Percentiles rank a stretch among this genome's conserved stretches.
Evolutionary conservation across 805 yeast genomes (phyloP).

Genomic region (Candida coleopterorum): DNA sequence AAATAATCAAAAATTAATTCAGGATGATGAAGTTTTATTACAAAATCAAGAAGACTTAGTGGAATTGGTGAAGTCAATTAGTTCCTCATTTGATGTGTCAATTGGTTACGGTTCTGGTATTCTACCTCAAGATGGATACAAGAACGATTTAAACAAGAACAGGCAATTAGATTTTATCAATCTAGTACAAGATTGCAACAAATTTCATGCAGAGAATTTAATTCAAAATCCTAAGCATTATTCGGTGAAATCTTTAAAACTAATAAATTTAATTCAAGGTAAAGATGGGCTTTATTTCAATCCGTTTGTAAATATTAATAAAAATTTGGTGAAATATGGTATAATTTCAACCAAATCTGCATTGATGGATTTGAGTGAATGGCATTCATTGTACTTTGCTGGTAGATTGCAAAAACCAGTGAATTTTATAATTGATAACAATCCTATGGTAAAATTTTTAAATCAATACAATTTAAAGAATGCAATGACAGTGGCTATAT

Average conservation of each 20-base stretch:
- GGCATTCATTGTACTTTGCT: conserved; percentile 84
- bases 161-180: conserved; percentile 78
- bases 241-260: conserved; percentile 45
- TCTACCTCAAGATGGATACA: conserved; percentile 57
- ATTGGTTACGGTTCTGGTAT: conserved; percentile 97
- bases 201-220: conserved; percentile 75
- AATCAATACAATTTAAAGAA: conserved; percentile 74
- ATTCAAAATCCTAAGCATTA: conserved; percentile 70
- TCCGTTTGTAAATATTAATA: conserved; percentile 68
- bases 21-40: conserved; percentile 33
- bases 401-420: conserved; percentile 96
- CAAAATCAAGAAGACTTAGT: conserved; percentile 30
- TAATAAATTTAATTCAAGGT: conserved; percentile 35
- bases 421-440: conserved; percentile 55
- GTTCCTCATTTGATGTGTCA: conserved; percentile 71
- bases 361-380: conserved; percentile 66
- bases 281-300: conserved; percentile 89
- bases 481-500: conserved; percentile 67
- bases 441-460: conserved; percentile 56
- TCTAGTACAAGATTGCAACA: conserved; percentile 68
- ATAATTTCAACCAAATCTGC: conserved; percentile 62
- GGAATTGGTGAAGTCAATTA: conserved; percentile 50
- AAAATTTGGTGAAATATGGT: conserved; percentile 71
- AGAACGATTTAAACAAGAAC: conserved; percentile 9
- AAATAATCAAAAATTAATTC: conserved; percentile 49